Base-by-base conservation (phyloP, 352 stramenopile genomes). In the Globisporangium spiculum region DNA sequence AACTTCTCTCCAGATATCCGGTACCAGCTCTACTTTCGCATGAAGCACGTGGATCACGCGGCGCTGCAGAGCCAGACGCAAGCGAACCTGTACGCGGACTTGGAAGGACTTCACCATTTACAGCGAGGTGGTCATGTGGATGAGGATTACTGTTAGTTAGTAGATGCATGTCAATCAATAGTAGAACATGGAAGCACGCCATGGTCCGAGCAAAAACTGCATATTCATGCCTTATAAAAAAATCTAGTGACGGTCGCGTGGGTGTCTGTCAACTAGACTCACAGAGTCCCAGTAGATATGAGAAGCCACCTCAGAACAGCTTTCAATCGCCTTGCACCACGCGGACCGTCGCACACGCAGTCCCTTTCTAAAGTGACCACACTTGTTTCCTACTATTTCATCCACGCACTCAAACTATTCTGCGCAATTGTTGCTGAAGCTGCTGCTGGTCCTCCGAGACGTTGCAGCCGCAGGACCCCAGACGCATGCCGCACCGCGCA, bases 21-120 rank as follows among this genome's bases (percentile, higher is more conserved):
- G 26, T 94, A 94, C 65, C 86, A 93, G 72, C 64, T 94, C 12
- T 93, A 93, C 80, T 93, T 93, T 54, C 86, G 86, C 30, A 78
- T 94, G 65, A 94, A 93, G 73, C 84, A 94, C 73, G 75, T 81
- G 20, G 66, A 79, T 22, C 73, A 92, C 48, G 68, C 78, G 20
- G 60, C 55, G 9, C 74, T 83, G 6, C 72, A 88, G 50, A 30
- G 66, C 3, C 38, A 69, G 5, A 75, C 74, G 9, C 22, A 9
- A 3, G 60, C 60, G 1, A 64, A 89, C 52, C 61, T 91, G 4
- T 94, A 72, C 67, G 71, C 74, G 6, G 84, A 92, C 63, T 74
- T 90, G 41, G 75, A 89, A 50, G 85, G 85, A 10, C 77, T 92
- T 20, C 65, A 69, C n/a, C 54, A 76, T 52, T 66, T 46, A 9